Evolutionary conservation across 2,329 filamentous ascomycete genomes (phyloP).

Genomic region (Berkeleyomyces basicola): DNA sequence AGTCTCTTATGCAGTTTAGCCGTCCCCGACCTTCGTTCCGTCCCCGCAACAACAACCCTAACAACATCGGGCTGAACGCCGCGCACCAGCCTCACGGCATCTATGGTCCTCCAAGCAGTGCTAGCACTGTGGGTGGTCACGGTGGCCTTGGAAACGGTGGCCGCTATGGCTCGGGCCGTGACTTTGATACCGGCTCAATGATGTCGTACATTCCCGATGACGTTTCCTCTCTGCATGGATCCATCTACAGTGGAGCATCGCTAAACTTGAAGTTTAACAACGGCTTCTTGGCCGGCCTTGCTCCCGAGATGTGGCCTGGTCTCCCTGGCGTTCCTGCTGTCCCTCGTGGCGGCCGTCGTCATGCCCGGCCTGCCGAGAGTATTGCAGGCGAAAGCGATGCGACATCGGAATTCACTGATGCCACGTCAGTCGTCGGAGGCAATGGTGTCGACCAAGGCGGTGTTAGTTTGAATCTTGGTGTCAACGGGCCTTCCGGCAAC

Average conservation of each 20-base stretch:
- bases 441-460: conserved; percentile 58
- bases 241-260: conserved; percentile 71
- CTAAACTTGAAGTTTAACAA: conserved; percentile 70
- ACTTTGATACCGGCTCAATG: conserved; percentile 69
- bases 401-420: conserved; percentile 77
- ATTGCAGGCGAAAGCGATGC: conserved; percentile 85
- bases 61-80: neutral
- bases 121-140: conserved; percentile 4
- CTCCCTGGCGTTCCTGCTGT: conserved; percentile 46
- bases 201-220: conserved; percentile 94
- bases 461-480: conserved; percentile 11
- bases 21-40: conserved; percentile 86
- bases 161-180: conserved; percentile 27
- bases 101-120: conserved; percentile 15
- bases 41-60: conserved; percentile 22
- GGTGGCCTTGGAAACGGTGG: conserved; percentile 19
- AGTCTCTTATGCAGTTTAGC: conserved; percentile 86
- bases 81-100: conserved; percentile 7
- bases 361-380: conserved; percentile 54
- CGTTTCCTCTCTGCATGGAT: conserved; percentile 89
- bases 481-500: neutral
- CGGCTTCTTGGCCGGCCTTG: conserved; percentile 80
- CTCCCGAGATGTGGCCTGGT: conserved; percentile 72
- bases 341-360: conserved; percentile 49
- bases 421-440: conserved; percentile 60